Base-by-base conservation (phyloP, 768 basidiomycete genomes). In the Suillus variegatus region DNA sequence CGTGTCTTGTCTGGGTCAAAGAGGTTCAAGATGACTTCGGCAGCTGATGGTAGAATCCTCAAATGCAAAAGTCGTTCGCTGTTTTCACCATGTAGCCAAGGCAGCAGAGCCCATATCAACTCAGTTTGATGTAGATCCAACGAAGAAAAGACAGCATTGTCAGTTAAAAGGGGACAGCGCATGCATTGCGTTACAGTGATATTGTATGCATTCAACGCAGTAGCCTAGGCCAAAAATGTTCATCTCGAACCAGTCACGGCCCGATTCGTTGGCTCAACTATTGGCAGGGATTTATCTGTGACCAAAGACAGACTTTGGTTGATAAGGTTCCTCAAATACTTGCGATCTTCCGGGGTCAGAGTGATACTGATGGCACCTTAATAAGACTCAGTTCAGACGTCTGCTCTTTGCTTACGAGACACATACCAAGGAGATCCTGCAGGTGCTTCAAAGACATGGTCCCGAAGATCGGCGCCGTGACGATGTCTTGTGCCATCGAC, bases 401-500 rank as follows among this genome's bases (percentile, higher is more conserved):
- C 46, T 47, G 46, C 46, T 47, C 46, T 22, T 56, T 18, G 22
- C 44, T 28, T 56, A n/a, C 36, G n/a, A 47, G 18, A 54, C 6
- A 60, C 74, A 65, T 71, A 82, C 83, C 82, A 60, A 86, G 77
- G 14, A 86, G 71, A 61, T 88, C 86, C 25, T 80, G 70, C 32
- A 88, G 72, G 62, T 87, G 85, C 35, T 84, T 77, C 7, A 83
- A 66, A 32, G 81, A 84, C 2, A 84, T 85, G 0, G 82, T 79
- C 1, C 87, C 87, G 38, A 88, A 79, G 69, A 89, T 86, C 0
- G 87, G 87, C 2, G 86, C 86, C 0, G 85, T 77, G 4, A 88
- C 82, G 35, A 81, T 80, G 20, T 80, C 75, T 67, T 81, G 81
- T 3, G 79, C 70, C 60, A 85, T 67, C 4, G 78, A 74, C 87